phyloP scores from a whole-genome alignment of 2,329 filamentous ascomycete species.

The Sporothrix schenckii region DNA sequence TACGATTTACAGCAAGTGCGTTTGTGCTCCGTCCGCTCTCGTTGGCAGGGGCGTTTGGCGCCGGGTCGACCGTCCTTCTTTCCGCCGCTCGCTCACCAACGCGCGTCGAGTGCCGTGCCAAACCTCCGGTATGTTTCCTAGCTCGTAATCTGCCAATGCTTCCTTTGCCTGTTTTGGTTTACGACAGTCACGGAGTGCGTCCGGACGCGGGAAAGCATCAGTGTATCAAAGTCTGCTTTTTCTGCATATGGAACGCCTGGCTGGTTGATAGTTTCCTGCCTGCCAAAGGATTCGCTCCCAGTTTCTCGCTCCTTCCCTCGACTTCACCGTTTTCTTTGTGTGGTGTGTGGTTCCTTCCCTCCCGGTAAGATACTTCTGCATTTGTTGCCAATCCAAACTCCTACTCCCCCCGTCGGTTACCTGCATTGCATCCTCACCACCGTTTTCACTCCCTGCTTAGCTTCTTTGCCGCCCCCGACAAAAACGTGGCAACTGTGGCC shows the following conservation, averaged over 20 bases:
- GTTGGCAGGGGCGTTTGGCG: slow-evolving; percentile 14
- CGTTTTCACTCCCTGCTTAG: slow-evolving; percentile 24
- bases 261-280: not conserved
- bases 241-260: slow-evolving; percentile 4
- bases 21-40: not conserved
- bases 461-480: slow-evolving; percentile 20
- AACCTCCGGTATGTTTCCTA: not conserved
- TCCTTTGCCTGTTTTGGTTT: slow-evolving; percentile 14
- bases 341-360: not conserved
- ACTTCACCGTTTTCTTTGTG: slow-evolving; percentile 2
- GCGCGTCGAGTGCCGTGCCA: slow-evolving; percentile 9
- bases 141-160: slow-evolving; percentile 10
- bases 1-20: not conserved
- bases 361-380: not conserved
- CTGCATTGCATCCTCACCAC: slow-evolving; percentile 18
- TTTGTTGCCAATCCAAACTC: slow-evolving; percentile 14
- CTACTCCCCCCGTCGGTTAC: not conserved
- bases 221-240: not conserved
- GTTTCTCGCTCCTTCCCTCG: not conserved
- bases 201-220: not conserved
- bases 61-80: not conserved
- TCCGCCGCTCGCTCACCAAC: not conserved
- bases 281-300: not conserved
- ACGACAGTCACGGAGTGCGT: not conserved
- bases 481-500: slow-evolving; percentile 21